Conservation (phyloP, 2,329 filamentous ascomycete genomes). For the Fusarium multiceps region DNA sequence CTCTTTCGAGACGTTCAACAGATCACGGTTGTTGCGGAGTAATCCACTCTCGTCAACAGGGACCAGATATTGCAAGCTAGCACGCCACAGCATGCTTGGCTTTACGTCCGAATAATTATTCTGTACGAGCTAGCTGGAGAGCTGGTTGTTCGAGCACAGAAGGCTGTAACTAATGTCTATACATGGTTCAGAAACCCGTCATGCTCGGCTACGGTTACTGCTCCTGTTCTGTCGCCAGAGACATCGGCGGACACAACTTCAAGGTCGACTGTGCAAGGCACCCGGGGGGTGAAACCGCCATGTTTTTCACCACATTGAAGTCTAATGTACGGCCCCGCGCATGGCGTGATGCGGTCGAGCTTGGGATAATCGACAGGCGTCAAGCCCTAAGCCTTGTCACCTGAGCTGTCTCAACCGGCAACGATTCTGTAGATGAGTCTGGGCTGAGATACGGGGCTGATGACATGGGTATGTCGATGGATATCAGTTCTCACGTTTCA, state of each 20-base stretch:
- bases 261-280: slow-evolving; percentile 35
- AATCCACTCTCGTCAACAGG: slow-evolving; percentile 38
- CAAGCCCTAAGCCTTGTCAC: slow-evolving; percentile 12
- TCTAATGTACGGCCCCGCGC: slow-evolving; percentile 25
- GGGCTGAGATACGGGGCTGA: slow-evolving; percentile 20
- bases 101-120: slow-evolving; percentile 31
- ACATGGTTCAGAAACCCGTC: slow-evolving; percentile 28
- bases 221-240: slow-evolving; percentile 26
- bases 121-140: slow-evolving; percentile 29
- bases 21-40: slow-evolving; percentile 24
- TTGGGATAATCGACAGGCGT: slow-evolving; percentile 9
- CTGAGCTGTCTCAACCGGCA: slow-evolving; percentile 19
- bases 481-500: slow-evolving; percentile 37
- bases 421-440: slow-evolving; percentile 19
- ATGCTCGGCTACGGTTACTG: slow-evolving; percentile 45
- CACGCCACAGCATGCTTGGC: slow-evolving; percentile 32
- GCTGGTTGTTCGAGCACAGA: slow-evolving; percentile 22
- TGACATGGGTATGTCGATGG: slow-evolving; percentile 16
- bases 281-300: slow-evolving; percentile 39
- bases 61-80: slow-evolving; percentile 29
- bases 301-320: slow-evolving; percentile 32
- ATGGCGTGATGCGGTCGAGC: slow-evolving; percentile 20
- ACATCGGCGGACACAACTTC: slow-evolving; percentile 26
- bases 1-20: slow-evolving; percentile 28
- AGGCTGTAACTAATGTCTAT: slow-evolving; percentile 22